Percentiles rank a stretch among this genome's conserved stretches.
These are phyloP conservation scores for Backusella mclennaniae DNA, from an alignment of 192 early-diverging fungal genomes.

Conservation along the genomic window DNA sequence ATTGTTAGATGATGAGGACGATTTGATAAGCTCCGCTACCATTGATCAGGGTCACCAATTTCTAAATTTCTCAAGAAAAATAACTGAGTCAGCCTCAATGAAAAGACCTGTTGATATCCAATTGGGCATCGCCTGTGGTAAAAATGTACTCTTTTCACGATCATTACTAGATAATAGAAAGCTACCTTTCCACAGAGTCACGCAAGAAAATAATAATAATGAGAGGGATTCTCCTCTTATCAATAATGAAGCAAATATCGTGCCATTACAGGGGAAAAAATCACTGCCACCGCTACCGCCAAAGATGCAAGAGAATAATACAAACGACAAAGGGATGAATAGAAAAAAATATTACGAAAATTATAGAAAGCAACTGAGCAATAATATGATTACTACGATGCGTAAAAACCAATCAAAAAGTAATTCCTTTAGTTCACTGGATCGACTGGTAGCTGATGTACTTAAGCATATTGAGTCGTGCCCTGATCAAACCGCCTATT, in stretches of 20 bases:
- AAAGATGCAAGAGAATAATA: neutral
- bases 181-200: neutral
- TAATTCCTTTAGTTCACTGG: neutral
- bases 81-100: slow-evolving; percentile 1
- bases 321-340: neutral
- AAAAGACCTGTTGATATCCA: slow-evolving; percentile 16
- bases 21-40: neutral
- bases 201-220: neutral
- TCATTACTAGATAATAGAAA: neutral
- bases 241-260: neutral
- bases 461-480: slow-evolving; percentile 14
- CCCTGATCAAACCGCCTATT: slow-evolving; percentile 4
- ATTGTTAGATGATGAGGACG: neutral
- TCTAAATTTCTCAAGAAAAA: slow-evolving; percentile 11
- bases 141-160: neutral
- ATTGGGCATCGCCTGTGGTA: slow-evolving; percentile 13
- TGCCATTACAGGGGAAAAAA: neutral
- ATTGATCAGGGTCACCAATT: neutral
- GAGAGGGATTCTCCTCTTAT: neutral
- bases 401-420: neutral
- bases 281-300: neutral
- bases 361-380: neutral
- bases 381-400: neutral
- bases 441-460: slow-evolving; percentile 6
- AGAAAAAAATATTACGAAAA: neutral